phyloP scores from a whole-genome alignment of 345 rosid genomes.

The Cardamine resedifolia region DNA sequence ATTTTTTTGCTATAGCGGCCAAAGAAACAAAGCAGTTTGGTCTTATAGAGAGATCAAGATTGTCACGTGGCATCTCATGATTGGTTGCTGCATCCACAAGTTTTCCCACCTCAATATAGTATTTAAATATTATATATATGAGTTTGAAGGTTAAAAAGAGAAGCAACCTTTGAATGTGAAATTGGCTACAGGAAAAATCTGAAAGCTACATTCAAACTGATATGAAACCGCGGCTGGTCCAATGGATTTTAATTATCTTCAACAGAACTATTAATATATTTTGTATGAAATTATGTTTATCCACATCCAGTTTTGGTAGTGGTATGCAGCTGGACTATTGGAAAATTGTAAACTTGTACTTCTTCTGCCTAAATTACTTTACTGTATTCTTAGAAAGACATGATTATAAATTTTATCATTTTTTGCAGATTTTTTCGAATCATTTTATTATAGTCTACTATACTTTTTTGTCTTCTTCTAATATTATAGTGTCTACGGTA shows the following conservation, averaged over 20 bases:
- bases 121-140: neutral
- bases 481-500: neutral
- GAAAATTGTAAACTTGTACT: neutral
- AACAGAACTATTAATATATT: neutral
- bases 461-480: neutral
- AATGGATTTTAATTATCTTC: constrained; percentile 29
- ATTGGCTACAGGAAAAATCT: constrained; percentile 18
- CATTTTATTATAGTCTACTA: neutral
- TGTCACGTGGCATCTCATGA: constrained; percentile 14
- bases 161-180: constrained; percentile 41
- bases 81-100: constrained; percentile 34
- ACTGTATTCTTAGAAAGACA: neutral
- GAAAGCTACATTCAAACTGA: constrained; percentile 36
- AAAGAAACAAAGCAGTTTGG: constrained; percentile 5
- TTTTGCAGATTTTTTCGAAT: neutral
- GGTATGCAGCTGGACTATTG: neutral
- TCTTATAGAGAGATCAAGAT: neutral
- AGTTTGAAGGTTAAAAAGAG: constrained; percentile 19
- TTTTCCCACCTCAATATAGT: constrained; percentile 27
- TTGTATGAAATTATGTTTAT: constrained; percentile 3
- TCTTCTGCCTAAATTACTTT: neutral
- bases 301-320: constrained; percentile 4
- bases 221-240: constrained; percentile 30
- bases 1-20: constrained; percentile 3
- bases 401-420: neutral